Percentiles rank a stretch among this genome's conserved stretches.
Conservation (phyloP, 257 asterid genomes). For the Nicotiana paniculata region DNA sequence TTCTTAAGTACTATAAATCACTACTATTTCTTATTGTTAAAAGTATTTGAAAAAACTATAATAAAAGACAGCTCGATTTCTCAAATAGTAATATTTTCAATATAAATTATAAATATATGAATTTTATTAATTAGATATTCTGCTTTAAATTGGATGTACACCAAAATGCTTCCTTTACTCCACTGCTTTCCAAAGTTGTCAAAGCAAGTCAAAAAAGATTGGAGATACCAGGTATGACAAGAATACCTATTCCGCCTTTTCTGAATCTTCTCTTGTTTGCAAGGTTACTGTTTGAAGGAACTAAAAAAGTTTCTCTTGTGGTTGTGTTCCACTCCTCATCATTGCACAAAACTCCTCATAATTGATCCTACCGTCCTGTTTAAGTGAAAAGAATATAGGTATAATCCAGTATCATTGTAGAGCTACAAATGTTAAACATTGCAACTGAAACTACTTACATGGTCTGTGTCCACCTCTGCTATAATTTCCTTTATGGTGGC, state of each 20-base stretch:
- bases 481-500: constrained; percentile 58
- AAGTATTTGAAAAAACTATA: neutral
- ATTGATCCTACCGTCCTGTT: constrained; percentile 9
- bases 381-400: neutral
- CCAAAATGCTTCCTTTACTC: neutral
- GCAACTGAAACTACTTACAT: constrained; percentile 31
- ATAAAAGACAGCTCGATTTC: neutral
- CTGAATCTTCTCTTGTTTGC: neutral
- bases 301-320: neutral
- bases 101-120: neutral
- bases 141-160: neutral
- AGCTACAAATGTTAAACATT: neutral
- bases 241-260: neutral
- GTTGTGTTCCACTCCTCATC: constrained; percentile 12
- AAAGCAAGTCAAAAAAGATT: neutral
- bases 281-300: neutral
- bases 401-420: neutral
- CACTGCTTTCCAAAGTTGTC: neutral
- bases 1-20: neutral
- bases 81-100: neutral
- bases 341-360: constrained; percentile 8
- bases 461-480: constrained; percentile 63
- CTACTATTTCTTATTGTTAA: neutral
- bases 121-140: neutral
- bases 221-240: neutral